phyloP scores from a whole-genome alignment of 192 early-diverging fungal genomes.

The Coemansia sp. region DNA sequence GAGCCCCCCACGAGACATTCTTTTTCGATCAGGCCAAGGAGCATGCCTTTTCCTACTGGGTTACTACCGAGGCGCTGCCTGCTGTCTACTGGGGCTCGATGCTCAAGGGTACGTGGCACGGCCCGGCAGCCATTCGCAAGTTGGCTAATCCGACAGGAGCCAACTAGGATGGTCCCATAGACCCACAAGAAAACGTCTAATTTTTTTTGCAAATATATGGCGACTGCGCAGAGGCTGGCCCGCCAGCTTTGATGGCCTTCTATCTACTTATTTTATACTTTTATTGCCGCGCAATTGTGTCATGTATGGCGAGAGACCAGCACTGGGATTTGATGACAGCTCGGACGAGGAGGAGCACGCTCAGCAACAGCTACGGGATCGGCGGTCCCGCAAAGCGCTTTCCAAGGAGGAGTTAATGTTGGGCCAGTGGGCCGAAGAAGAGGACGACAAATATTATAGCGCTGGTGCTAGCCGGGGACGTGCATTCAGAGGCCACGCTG shows the following conservation, averaged over 20 bases:
- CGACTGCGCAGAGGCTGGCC: too few relatives aligned
- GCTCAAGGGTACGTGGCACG: conserved; percentile 76
- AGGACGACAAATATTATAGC: conserved; percentile 3
- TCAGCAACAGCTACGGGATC: background rate
- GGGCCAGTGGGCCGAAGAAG: conserved; percentile 33
- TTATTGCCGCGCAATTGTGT: background rate
- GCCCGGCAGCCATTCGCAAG: conserved; percentile 63
- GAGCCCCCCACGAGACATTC: conserved; percentile 75
- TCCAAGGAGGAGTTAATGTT: conserved; percentile 40
- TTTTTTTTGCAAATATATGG: background rate
- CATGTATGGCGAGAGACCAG: conserved; percentile 14
- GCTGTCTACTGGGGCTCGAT: conserved; percentile 78
- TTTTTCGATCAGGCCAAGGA: conserved; percentile 77
- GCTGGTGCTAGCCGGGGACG: background rate
- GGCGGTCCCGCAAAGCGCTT: background rate
- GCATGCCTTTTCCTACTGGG: conserved; percentile 62
- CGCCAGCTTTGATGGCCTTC: background rate
- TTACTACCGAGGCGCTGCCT: conserved; percentile 78
- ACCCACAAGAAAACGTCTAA: background rate
- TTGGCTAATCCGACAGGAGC: conserved; percentile 51
- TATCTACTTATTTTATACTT: background rate
- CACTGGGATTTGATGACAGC: conserved; percentile 26
- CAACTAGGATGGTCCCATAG: conserved; percentile 11
- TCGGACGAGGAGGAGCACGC: conserved; percentile 25
- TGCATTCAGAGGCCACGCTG: background rate